These are phyloP conservation scores for Alternaria metachromatica DNA, from an alignment of 2,329 filamentous ascomycete species.

Conservation along the genomic window DNA sequence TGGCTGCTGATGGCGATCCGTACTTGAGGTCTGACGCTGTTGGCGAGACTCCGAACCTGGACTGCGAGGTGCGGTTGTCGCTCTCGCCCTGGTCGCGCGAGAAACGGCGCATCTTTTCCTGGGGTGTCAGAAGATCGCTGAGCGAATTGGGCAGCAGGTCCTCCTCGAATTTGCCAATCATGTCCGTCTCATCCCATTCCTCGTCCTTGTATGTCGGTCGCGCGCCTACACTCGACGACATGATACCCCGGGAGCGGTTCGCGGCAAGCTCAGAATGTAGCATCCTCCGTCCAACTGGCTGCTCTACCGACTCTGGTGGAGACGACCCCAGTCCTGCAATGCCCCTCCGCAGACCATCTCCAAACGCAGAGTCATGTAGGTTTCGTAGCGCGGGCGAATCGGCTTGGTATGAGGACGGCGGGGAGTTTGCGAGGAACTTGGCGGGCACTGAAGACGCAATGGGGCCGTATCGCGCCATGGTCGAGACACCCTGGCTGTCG, in stretches of 20 bases:
- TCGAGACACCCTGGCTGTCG: constrained; percentile 93
- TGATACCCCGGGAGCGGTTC: constrained; percentile 59
- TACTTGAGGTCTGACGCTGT: constrained; percentile 53
- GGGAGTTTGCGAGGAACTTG: constrained; percentile 87
- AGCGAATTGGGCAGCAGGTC: constrained; percentile 80
- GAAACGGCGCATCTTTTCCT: constrained; percentile 65
- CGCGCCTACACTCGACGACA: constrained; percentile 67
- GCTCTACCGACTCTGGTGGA: constrained; percentile 69
- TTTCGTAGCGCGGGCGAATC: constrained; percentile 69
- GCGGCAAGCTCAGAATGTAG: constrained; percentile 69
- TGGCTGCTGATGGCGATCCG: constrained; percentile 59
- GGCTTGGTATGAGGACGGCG: constrained; percentile 67
- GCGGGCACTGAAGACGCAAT: constrained; percentile 92
- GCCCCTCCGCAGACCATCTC: constrained; percentile 67
- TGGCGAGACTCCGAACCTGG: constrained; percentile 58
- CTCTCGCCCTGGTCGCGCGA: constrained; percentile 65
- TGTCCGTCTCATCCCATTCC: constrained; percentile 57
- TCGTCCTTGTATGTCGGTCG: constrained; percentile 54
- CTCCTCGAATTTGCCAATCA: constrained; percentile 81
- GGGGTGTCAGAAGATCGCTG: constrained; percentile 68
- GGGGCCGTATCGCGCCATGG: constrained; percentile 86
- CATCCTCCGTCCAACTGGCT: constrained; percentile 64
- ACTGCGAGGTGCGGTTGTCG: constrained; percentile 53
- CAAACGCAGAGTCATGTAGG: constrained; percentile 72
- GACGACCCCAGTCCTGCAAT: constrained; percentile 54